These are phyloP conservation scores for Diaporthe ampelina DNA, from an alignment of 2,329 filamentous ascomycete genomes.

Conservation along the genomic window DNA sequence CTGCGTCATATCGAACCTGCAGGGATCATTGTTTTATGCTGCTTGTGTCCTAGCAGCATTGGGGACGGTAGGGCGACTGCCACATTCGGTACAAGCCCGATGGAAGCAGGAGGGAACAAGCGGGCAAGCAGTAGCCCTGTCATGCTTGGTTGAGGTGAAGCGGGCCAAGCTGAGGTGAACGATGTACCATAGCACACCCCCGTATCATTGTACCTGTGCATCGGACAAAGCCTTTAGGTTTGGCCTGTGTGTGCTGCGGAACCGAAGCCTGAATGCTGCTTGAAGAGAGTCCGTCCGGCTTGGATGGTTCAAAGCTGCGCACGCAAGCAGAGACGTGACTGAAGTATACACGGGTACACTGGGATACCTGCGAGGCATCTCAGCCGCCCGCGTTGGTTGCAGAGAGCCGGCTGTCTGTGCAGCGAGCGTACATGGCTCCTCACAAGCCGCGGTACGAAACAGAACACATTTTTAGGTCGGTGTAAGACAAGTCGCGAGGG, in stretches of 20 bases:
- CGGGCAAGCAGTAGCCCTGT: conserved; percentile 39
- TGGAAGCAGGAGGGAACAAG: conserved; percentile 32
- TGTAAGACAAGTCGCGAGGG: conserved; percentile 40
- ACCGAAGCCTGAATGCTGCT: conserved; percentile 9
- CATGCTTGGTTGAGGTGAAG: conserved; percentile 34
- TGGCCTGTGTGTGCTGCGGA: conserved; percentile 28
- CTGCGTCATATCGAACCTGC: conserved; percentile 51
- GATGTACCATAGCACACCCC: conserved; percentile 19
- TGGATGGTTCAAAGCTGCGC: conserved; percentile 10
- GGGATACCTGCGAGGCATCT: conserved; percentile 6
- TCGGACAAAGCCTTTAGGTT: conserved; percentile 25
- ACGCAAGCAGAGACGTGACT: conserved; percentile 19
- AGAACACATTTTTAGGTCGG: conserved; percentile 31
- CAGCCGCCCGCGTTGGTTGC: conserved; percentile 29
- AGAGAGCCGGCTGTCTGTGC: conserved; percentile 35
- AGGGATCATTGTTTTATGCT: conserved; percentile 37
- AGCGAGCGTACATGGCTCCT: conserved; percentile 23
- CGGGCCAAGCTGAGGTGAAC: conserved; percentile 34
- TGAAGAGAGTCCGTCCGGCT: conserved; percentile 2
- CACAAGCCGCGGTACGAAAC: conserved; percentile 37
- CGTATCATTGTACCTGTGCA: conserved; percentile 29
- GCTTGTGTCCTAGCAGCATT: conserved; percentile 33
- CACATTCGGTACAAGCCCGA: conserved; percentile 36
- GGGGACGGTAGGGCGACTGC: conserved; percentile 35
- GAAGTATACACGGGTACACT: conserved; percentile 10